These are phyloP conservation scores for Panicum hallii DNA, from an alignment of 202 grass and related monocot genomes.

Conservation along the genomic window DNA sequence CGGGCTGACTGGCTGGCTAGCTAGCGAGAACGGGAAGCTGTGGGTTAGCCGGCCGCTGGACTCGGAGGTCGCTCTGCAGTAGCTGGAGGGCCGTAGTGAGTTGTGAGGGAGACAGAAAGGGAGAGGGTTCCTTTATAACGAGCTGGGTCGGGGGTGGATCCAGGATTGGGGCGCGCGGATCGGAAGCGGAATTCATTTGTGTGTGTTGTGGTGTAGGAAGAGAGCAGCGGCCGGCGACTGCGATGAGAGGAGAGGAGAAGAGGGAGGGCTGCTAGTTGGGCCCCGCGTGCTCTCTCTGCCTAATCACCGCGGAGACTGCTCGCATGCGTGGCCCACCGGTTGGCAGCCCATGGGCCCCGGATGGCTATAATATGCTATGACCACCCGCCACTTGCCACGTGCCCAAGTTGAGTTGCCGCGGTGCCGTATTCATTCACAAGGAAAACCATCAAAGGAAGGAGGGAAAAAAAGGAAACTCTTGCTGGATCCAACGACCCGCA, in stretches of 20 bases:
- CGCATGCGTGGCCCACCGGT: conserved; percentile 15
- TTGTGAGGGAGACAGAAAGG: conserved; percentile 69
- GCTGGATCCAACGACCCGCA: neutral
- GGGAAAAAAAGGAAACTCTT: neutral
- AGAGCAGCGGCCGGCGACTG: neutral
- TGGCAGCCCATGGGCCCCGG: conserved; percentile 5
- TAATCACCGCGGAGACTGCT: conserved; percentile 2
- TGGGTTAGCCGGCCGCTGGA: neutral
- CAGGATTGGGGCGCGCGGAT: neutral
- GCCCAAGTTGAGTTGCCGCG: neutral
- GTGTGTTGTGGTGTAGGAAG: neutral
- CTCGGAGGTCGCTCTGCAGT: conserved; percentile 30
- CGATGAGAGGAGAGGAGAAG: neutral
- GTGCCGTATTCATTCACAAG: neutral
- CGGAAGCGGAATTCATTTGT: neutral
- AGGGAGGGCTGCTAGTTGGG: neutral
- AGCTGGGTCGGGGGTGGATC: conserved; percentile 1
- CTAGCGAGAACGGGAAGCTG: neutral
- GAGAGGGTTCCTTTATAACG: conserved; percentile 63
- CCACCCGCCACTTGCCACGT: conserved; percentile 60
- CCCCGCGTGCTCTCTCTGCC: conserved; percentile 43
- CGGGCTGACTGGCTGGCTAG: neutral
- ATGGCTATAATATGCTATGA: conserved; percentile 23
- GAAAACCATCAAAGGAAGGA: neutral
- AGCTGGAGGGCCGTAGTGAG: conserved; percentile 42